Evolutionary conservation across 1,284 basidiomycete species (phyloP), one percentile per base, ranked within the genome.

Genomic region (Boletellus sp.): DNA sequence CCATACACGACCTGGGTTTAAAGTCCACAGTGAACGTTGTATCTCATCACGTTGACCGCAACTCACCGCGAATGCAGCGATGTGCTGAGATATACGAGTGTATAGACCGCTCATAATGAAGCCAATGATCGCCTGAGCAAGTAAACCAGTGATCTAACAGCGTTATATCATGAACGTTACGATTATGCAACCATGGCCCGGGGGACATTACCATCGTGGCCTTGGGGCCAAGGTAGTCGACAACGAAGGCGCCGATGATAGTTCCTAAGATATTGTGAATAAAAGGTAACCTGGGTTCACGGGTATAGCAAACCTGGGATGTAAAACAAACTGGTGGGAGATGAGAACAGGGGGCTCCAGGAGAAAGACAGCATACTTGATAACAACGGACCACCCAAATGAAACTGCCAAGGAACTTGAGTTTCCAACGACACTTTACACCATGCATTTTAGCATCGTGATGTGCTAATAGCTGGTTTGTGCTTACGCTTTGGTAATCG

Each of bases 91-190:
- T 51, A 89, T 71, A 71, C 73, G 70, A 28, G 60, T 66, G 69
- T 93, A 94, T 28, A 83, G 73, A 13, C 89, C 91, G 56, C 88
- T 91, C 85, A 94, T 91, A 66, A 91, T 85, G 67, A 91, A 91
- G 15, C 91, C 86, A 60, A 90, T 74, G 60, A 91, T 52, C 5
- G 85, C 82, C 72, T 89, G 91, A 50, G 74, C 64, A 44, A 91
- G 45, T 18, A 92, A 76, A 36, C 90, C 91, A 28, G 69, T 62
- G 61, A 92, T 89, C 83, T 86, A 51, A 37, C 40, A 38, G 44
- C 24, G 13, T 32, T 12, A 37, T 38, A 16, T 40, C 24, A 47
- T 55, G 19, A 49, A 39, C 24, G 56, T 39, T 44, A 39, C 12
- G 8, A 24, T n/a, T 12, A 36, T 18, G 30, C 11, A n/a, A 24